Base-by-base conservation (phyloP, 2,329 filamentous ascomycete genomes). In the Nannizzia gypsea region DNA sequence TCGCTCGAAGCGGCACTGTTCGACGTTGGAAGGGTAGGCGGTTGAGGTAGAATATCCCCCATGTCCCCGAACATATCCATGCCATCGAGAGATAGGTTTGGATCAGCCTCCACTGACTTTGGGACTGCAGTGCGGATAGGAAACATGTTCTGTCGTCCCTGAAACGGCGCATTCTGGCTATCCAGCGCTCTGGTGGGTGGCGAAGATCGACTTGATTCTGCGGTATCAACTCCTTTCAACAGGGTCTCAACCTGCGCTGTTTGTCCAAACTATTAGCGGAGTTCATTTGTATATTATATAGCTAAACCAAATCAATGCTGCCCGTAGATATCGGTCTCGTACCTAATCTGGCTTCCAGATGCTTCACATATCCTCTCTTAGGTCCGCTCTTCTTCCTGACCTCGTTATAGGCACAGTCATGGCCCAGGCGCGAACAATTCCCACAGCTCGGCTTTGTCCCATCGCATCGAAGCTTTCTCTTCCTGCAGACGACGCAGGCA, bases 321-420 rank as follows among this genome's bases (percentile, higher is more conserved):
- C 22, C 4, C 9, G 13, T 36, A 36, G 28, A 17, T 4, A n/a
- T n/a, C n/a, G n/a, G n/a, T n/a, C 61, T 76, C 87, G 77, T 80
- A 95, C 90, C 91, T 69, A 99, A 76, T 72, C 93, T 83, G 71
- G 95, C 91, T 74, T 97, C 93, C 66, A 97, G 76, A 62, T 90
- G 87, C 78, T 96, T 96, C 63, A 96, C 91, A 71, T 96, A 96
- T 67, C 91, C 91, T 70, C 91, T 82, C 78, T 96, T 96, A 1
- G 91, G 91, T 2, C 91, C 91, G 72, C 90, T 95, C 82, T 96
- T 96, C 76, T 90, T 89, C 71, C 91, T 83, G 67, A 92, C 87
- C 76, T 96, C 90, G 70, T 96, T 90, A 70, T 96, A 96, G 63
- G 88, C 85, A 76, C 91, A 96, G 59, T 86, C 83, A 73, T 96